Percentiles rank a stretch among this genome's conserved stretches.
Evolutionary conservation across 23 red algal species (phyloP).

Genomic region (Chondrus crispus): DNA sequence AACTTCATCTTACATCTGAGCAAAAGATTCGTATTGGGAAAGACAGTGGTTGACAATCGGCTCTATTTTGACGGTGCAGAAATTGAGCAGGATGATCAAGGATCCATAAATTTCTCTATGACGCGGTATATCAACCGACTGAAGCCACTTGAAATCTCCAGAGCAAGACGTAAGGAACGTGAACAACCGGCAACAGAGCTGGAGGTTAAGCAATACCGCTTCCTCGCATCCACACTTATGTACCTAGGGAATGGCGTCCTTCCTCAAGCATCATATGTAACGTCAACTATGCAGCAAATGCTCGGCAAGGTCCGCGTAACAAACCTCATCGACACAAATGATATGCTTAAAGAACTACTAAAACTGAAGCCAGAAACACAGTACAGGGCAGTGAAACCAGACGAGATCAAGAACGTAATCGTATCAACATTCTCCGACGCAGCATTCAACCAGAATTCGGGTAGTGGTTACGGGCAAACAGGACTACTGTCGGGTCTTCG

Average conservation of each 20-base stretch:
- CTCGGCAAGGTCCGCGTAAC: neutral
- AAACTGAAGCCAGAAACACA: neutral
- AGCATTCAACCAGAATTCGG: neutral
- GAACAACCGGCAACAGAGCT: neutral
- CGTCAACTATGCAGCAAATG: slow-evolving; percentile 14
- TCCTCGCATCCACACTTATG: neutral
- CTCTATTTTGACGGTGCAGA: neutral
- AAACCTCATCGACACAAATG: neutral
- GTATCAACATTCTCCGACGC: neutral
- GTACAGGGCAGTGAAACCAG: too few species aligned
- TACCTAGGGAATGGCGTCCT: neutral
- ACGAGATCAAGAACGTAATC: too few species aligned
- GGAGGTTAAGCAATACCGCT: neutral
- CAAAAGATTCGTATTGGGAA: neutral
- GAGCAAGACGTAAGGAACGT: neutral
- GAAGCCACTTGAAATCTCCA: neutral
- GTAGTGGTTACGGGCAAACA: neutral
- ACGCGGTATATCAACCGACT: neutral
- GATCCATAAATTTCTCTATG: neutral
- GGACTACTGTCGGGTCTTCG: neutral
- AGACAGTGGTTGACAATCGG: neutral
- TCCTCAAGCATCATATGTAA: neutral
- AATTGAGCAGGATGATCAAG: neutral
- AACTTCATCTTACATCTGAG: neutral
- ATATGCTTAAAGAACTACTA: neutral